Percentiles rank a stretch among this genome's conserved stretches.
phyloP scores from a whole-genome alignment of 1,284 basidiomycete genomes.

The Pseudozyma hubeiensis region DNA sequence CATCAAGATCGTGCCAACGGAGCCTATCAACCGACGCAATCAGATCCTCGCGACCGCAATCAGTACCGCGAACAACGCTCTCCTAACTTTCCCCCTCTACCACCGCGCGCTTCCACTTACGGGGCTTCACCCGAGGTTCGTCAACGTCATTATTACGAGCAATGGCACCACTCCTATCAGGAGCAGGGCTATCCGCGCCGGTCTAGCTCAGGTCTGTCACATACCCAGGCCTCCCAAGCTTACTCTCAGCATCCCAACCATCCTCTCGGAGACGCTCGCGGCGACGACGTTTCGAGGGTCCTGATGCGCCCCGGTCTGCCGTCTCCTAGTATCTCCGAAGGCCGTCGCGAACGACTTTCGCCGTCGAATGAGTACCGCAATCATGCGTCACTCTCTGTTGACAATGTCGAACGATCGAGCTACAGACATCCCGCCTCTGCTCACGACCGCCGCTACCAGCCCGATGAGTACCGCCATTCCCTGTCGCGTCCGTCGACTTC shows the following conservation, averaged over 20 bases:
- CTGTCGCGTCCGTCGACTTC: conserved; percentile 2
- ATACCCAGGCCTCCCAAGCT: neutral
- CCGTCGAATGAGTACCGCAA: conserved; percentile 3
- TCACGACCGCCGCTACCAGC: conserved; percentile 3
- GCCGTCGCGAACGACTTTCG: conserved; percentile 4
- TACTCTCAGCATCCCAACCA: conserved; percentile 9
- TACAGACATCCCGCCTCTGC: neutral
- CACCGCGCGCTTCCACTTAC: neutral
- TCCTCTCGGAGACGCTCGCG: conserved; percentile 3
- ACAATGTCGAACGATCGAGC: conserved; percentile 1
- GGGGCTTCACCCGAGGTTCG: neutral
- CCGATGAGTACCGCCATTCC: neutral
- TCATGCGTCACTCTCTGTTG: conserved; percentile 7
- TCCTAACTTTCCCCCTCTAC: conserved; percentile 5
- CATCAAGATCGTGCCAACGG: conserved; percentile 10
- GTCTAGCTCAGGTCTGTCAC: neutral
- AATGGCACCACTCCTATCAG: conserved; percentile 3
- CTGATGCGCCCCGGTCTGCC: conserved; percentile 9
- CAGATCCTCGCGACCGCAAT: conserved; percentile 1
- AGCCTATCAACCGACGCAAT: neutral
- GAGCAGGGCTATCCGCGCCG: conserved; percentile 2
- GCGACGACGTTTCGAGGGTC: conserved; percentile 1
- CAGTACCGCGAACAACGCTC: conserved; percentile 12
- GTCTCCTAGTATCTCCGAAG: conserved; percentile 4
- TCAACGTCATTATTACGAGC: neutral